These are phyloP conservation scores for Pisolithus marmoratus DNA, from an alignment of 768 basidiomycete species.

Conservation along the genomic window DNA sequence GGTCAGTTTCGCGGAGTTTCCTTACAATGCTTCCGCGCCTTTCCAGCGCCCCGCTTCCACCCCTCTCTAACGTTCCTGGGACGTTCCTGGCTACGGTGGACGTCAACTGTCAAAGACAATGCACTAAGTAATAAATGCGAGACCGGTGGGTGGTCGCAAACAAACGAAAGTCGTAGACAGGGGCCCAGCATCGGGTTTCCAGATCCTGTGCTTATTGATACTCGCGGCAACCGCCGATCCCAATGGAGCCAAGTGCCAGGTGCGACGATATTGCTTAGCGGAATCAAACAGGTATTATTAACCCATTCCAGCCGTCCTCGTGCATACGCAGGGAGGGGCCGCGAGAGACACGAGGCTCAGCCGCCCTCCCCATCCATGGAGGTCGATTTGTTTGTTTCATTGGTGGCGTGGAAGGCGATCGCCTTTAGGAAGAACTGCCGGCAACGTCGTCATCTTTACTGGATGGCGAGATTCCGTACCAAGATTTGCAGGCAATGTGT, in stretches of 20 bases:
- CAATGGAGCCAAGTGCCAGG: conserved; percentile 3
- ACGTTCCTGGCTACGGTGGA: conserved; percentile 8
- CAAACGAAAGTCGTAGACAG: too few relatives aligned
- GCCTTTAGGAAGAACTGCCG: not conserved
- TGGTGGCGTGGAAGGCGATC: not conserved
- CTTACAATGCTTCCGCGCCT: conserved; percentile 29
- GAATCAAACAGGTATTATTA: conserved; percentile 6
- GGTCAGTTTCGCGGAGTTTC: conserved; percentile 29
- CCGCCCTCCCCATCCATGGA: not conserved
- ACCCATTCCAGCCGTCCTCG: conserved; percentile 1
- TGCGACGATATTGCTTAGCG: conserved; percentile 5
- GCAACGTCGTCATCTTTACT: not conserved
- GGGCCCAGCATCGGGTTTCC: too few relatives aligned
- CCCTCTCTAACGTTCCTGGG: not conserved
- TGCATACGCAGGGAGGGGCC: conserved; percentile 4
- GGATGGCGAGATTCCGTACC: not conserved
- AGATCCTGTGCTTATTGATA: not conserved
- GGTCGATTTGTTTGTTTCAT: not conserved
- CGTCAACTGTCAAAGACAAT: too few relatives aligned
- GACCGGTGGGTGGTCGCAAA: too few relatives aligned
- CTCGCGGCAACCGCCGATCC: conserved; percentile 7
- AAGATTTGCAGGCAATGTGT: conserved; percentile 2
- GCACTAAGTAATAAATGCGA: too few relatives aligned
- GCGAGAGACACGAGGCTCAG: conserved; percentile 13
- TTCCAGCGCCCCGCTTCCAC: conserved; percentile 23